A percentile compares a stretch with the other conserved stretches of the same genome.
phyloP scores from a whole-genome alignment of 768 basidiomycete genomes.

The Wakefieldia striispora region DNA sequence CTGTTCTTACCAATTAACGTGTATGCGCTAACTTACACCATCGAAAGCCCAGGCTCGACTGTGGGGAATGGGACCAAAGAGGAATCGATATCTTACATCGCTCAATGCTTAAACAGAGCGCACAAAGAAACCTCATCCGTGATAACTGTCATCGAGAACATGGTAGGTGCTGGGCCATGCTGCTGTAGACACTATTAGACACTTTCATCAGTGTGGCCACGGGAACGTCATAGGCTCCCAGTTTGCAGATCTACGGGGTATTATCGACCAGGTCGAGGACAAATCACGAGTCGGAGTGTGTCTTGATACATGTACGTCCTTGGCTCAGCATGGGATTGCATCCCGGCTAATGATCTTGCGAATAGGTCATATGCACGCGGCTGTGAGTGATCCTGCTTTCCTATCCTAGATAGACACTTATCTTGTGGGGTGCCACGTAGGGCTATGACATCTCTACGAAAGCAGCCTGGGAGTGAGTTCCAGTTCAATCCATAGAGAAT shows the following conservation, averaged over 20 bases:
- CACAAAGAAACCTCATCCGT: slow-evolving; percentile 60
- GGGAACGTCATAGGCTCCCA: slow-evolving; percentile 75
- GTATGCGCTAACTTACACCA: background rate
- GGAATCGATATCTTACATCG: slow-evolving; percentile 62
- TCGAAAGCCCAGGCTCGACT: slow-evolving; percentile 74
- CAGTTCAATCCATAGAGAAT: background rate
- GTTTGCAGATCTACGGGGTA: slow-evolving; percentile 63
- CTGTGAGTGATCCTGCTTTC: slow-evolving; percentile 56
- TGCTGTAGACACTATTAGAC: background rate
- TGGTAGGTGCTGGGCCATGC: slow-evolving; percentile 44
- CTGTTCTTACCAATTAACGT: no score
- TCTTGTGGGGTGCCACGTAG: slow-evolving; percentile 31
- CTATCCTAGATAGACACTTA: background rate
- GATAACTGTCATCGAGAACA: slow-evolving; percentile 75
- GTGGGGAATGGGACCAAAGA: slow-evolving; percentile 64
- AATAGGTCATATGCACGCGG: slow-evolving; percentile 74
- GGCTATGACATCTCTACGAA: slow-evolving; percentile 80
- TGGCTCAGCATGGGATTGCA: background rate
- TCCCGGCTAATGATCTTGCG: background rate
- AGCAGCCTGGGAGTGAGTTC: slow-evolving; percentile 65
- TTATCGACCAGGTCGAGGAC: slow-evolving; percentile 69
- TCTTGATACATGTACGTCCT: slow-evolving; percentile 74
- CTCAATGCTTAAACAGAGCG: slow-evolving; percentile 70
- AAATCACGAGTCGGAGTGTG: slow-evolving; percentile 79
- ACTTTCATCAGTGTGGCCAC: slow-evolving; percentile 58